These are phyloP conservation scores for Blastocystis sp. DNA, from an alignment of 352 stramenopile species.

Conservation along the genomic window DNA sequence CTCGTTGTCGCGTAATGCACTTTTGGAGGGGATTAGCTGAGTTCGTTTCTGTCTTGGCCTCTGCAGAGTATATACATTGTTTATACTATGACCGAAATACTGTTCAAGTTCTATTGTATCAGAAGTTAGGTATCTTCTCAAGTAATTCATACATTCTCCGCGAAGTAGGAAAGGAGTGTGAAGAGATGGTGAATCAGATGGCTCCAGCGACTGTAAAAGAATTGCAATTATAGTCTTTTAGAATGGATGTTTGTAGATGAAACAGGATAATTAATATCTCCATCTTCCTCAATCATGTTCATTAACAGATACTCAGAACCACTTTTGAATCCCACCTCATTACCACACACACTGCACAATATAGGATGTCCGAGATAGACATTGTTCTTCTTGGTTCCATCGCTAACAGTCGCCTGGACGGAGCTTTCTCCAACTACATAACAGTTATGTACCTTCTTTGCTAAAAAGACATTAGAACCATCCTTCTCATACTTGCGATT, in stretches of 20 bases:
- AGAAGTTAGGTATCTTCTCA: conserved; percentile 31
- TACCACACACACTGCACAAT: conserved; percentile 14
- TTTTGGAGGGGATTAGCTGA: conserved; percentile 54
- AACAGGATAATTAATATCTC: neutral
- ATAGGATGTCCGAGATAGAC: neutral
- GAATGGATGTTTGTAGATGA: neutral
- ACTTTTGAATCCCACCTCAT: conserved; percentile 48
- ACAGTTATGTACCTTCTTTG: conserved; percentile 14
- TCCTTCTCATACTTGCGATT: neutral
- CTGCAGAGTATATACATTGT: conserved; percentile 27
- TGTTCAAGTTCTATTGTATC: conserved; percentile 28
- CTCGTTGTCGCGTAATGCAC: conserved; percentile 62
- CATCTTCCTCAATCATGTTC: conserved; percentile 54
- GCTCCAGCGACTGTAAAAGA: neutral
- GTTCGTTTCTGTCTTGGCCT: conserved; percentile 13
- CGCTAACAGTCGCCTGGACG: neutral
- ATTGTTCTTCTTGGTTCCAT: neutral
- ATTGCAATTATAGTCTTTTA: conserved; percentile 17
- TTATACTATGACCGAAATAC: conserved; percentile 46
- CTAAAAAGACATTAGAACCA: neutral
- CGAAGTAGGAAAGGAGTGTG: conserved; percentile 11
- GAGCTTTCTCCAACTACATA: neutral
- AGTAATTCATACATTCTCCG: conserved; percentile 20
- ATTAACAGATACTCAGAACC: conserved; percentile 6
- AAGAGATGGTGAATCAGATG: conserved; percentile 38